These are phyloP conservation scores for Ilex paraguariensis DNA, from an alignment of 305 asterid genomes.

Conservation along the genomic window DNA sequence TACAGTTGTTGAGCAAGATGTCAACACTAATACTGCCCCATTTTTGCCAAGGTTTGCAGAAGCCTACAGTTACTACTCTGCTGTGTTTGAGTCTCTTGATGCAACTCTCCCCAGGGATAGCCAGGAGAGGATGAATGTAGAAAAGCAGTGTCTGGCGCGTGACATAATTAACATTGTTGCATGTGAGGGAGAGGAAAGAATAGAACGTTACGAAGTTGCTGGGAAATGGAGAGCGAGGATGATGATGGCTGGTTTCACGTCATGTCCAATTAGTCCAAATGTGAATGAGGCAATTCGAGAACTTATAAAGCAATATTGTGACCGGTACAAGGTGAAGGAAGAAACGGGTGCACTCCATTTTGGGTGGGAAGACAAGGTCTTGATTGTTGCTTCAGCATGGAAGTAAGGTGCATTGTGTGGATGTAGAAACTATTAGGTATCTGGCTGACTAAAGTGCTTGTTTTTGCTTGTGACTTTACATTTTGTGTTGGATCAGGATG, in stretches of 20 bases:
- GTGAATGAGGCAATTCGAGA: slow-evolving; percentile 49
- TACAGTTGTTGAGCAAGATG: slow-evolving; percentile 84
- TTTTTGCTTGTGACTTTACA: too few relatives aligned
- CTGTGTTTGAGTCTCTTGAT: slow-evolving; percentile 79
- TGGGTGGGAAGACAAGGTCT: slow-evolving; percentile 83
- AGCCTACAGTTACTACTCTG: slow-evolving; percentile 68
- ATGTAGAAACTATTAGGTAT: too few relatives aligned
- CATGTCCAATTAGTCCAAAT: slow-evolving; percentile 53
- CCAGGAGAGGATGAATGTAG: slow-evolving; percentile 89
- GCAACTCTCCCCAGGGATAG: slow-evolving; percentile 67
- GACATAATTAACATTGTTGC: slow-evolving; percentile 84
- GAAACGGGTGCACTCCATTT: slow-evolving; percentile 74
- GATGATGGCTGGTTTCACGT: slow-evolving; percentile 85
- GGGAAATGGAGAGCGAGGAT: slow-evolving; percentile 97
- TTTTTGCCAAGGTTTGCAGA: slow-evolving; percentile 76
- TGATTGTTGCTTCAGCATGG: slow-evolving; percentile 85
- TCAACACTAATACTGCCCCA: slow-evolving; percentile 86
- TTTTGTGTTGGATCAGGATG: too few relatives aligned
- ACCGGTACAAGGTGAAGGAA: slow-evolving; percentile 59
- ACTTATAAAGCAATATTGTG: slow-evolving; percentile 63
- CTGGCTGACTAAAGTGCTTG: too few relatives aligned
- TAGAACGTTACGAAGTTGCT: slow-evolving; percentile 87
- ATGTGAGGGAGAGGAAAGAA: slow-evolving; percentile 88
- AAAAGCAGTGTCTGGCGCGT: slow-evolving; percentile 88
- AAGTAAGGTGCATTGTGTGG: slow-evolving; percentile 19